phyloP scores from a whole-genome alignment of 2,329 filamentous ascomycete genomes.

The Epicoccum nigrum region DNA sequence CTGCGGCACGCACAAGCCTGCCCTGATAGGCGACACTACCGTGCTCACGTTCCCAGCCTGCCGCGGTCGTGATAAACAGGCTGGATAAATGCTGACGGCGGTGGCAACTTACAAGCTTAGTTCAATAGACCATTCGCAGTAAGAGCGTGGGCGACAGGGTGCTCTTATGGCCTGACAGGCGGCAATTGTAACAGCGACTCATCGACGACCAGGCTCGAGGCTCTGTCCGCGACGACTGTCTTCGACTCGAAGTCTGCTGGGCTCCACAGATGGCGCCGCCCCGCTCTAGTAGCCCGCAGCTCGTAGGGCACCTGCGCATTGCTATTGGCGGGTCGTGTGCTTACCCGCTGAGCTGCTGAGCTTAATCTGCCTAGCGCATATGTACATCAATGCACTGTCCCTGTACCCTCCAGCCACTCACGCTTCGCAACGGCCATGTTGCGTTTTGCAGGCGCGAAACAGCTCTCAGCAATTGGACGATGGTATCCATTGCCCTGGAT shows the following conservation, averaged over 20 bases:
- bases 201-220: conserved; percentile 5
- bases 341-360: conserved; percentile 28
- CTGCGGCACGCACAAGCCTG: conserved; percentile 14
- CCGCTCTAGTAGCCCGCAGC: conserved; percentile 2
- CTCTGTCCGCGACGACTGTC: conserved; percentile 14
- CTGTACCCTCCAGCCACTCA: conserved; percentile 34
- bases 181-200: conserved; percentile 11
- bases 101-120: conserved; percentile 15
- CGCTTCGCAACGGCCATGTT: conserved; percentile 28
- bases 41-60: conserved; percentile 21
- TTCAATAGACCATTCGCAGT: conserved; percentile 11
- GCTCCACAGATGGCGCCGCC: conserved; percentile 2
- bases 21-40: conserved; percentile 20
- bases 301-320: conserved; percentile 21
- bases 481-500: conserved; percentile 23
- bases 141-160: conserved; percentile 18
- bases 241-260: conserved; percentile 26
- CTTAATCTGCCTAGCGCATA: conserved; percentile 27
- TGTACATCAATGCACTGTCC: conserved; percentile 28
- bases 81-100: conserved; percentile 19
- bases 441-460: conserved; percentile 41
- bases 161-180: conserved; percentile 18
- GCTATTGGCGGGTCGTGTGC: conserved; percentile 24
- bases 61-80: conserved; percentile 22
- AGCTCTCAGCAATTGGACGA: conserved; percentile 34